phyloP scores from a whole-genome alignment of 192 early-diverging fungal species.

The Gamsiella multidivaricata region DNA sequence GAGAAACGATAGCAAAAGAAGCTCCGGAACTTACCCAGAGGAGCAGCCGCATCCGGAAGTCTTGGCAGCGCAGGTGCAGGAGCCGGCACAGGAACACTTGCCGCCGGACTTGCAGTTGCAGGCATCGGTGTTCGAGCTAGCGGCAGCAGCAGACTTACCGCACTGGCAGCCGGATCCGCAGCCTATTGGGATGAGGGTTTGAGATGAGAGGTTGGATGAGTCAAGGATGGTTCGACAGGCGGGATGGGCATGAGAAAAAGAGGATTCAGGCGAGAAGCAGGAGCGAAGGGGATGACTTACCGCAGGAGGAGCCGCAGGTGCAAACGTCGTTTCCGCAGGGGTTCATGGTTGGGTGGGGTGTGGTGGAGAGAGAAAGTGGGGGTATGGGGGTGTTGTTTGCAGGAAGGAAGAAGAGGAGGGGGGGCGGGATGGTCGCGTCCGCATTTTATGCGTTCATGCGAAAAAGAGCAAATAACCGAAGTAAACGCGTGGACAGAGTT shows the following conservation, averaged over 20 bases:
- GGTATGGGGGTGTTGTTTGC: background rate
- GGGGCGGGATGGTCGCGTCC: too few relatives aligned
- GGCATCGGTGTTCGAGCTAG: conserved; percentile 5
- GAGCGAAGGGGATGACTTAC: conserved; percentile 12
- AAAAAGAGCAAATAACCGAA: conserved; percentile 13
- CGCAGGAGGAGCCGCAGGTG: conserved; percentile 47
- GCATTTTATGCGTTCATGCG: too few relatives aligned
- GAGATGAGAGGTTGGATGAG: too few relatives aligned
- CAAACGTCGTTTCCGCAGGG: conserved; percentile 54
- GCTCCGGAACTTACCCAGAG: conserved; percentile 44
- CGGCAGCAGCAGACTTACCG: conserved; percentile 27
- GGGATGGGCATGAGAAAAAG: background rate
- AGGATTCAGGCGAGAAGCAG: background rate
- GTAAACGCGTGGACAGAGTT: too few relatives aligned
- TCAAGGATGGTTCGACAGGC: background rate
- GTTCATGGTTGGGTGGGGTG: conserved; percentile 25
- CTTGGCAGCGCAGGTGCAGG: conserved; percentile 32
- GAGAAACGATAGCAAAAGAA: background rate
- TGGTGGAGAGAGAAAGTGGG: background rate
- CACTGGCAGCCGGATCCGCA: conserved; percentile 53
- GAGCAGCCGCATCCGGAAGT: conserved; percentile 40
- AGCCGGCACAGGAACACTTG: conserved; percentile 35
- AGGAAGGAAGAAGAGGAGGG: too few relatives aligned
- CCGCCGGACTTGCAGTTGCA: conserved; percentile 43
- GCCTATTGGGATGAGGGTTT: background rate